A percentile compares a stretch with the other conserved stretches of the same genome.
These are phyloP conservation scores for Tricholoma hemisulphureum DNA, from an alignment of 768 basidiomycete species.

Conservation along the genomic window DNA sequence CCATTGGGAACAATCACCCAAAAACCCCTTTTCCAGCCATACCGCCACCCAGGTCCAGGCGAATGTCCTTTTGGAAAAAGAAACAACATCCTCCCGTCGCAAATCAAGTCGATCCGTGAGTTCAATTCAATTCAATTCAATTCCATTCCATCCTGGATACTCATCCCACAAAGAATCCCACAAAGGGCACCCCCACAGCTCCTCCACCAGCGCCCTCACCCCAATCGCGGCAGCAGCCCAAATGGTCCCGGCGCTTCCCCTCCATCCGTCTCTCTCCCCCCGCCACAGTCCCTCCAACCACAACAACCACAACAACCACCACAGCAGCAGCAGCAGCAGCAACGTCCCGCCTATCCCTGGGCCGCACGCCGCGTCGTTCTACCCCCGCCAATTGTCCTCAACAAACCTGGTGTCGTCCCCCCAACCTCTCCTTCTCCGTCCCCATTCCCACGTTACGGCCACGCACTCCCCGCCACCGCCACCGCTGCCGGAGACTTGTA, in stretches of 20 bases:
- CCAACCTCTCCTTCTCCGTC: slow-evolving; percentile 73
- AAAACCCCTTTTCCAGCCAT: slow-evolving; percentile 44
- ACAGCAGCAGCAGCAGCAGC: slow-evolving; percentile 24
- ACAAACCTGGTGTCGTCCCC: slow-evolving; percentile 62
- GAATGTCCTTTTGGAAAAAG: slow-evolving; percentile 92
- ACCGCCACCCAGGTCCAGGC: slow-evolving; percentile 67
- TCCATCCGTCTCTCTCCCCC: slow-evolving; percentile 10
- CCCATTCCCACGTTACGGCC: slow-evolving; percentile 96
- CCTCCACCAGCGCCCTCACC: slow-evolving; percentile 12
- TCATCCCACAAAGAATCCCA: no score
- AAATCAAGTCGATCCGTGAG: slow-evolving; percentile 37
- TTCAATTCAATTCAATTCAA: no score
- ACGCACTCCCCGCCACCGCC: slow-evolving; percentile 80
- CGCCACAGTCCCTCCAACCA: no score
- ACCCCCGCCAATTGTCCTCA: slow-evolving; percentile 61
- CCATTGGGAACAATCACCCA: slow-evolving; percentile 24
- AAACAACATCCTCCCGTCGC: slow-evolving; percentile 63
- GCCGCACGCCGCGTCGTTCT: slow-evolving; percentile 70
- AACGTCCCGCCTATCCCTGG: slow-evolving; percentile 78
- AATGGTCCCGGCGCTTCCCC: slow-evolving; percentile 10
- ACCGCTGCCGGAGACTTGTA: slow-evolving; percentile 87
- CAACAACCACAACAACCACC: slow-evolving; percentile 17
- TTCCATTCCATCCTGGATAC: no score
- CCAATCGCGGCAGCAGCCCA: slow-evolving; percentile 20
- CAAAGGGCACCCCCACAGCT: not conserved